Conservation (phyloP, 75 land plant genomes). For the Pinus tabuliformis region DNA sequence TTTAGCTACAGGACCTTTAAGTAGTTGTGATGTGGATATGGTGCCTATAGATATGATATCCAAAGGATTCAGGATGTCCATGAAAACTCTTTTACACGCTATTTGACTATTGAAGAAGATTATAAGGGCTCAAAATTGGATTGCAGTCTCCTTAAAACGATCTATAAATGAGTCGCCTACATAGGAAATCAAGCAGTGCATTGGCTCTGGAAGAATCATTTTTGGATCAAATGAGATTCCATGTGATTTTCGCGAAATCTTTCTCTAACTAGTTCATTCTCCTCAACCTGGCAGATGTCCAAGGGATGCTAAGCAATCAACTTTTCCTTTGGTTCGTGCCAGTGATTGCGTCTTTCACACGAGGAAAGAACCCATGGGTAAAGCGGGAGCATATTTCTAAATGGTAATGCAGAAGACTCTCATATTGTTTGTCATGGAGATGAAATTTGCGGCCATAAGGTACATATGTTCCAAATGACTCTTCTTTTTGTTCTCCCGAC, state of each 20-base stretch:
- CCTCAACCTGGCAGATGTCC: neutral
- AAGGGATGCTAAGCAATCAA: neutral
- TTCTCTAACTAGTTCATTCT: neutral
- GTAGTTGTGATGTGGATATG: neutral
- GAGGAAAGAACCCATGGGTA: neutral
- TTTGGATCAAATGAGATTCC: too few species aligned
- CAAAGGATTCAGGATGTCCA: constrained; percentile 1
- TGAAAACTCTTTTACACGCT: neutral
- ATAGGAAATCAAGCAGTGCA: neutral
- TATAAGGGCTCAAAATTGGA: neutral
- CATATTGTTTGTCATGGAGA: neutral
- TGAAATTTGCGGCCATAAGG: neutral
- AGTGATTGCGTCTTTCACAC: neutral
- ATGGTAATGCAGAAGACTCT: neutral
- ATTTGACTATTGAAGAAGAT: neutral
- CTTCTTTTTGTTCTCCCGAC: neutral
- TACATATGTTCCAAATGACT: neutral
- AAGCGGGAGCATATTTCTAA: neutral
- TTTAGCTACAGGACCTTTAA: neutral
- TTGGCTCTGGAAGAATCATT: neutral
- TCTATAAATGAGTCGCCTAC: neutral
- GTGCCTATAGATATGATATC: neutral
- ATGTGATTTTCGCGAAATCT: too few species aligned
- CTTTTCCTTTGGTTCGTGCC: neutral
- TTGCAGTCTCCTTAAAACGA: neutral